These are phyloP conservation scores for Candida qinlingensis DNA, from an alignment of 805 yeast species.

Conservation along the genomic window DNA sequence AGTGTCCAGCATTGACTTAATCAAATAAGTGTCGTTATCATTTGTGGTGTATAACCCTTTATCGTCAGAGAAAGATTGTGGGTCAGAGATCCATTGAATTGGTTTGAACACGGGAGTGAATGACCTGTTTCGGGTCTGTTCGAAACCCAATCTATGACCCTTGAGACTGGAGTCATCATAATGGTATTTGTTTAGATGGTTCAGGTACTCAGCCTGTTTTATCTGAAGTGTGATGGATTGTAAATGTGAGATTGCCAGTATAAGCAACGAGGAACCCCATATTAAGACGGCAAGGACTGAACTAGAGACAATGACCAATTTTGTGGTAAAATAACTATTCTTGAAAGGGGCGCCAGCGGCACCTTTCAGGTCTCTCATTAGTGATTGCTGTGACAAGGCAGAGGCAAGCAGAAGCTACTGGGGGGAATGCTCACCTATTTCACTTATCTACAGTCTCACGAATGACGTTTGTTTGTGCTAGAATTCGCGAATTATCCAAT, in stretches of 20 bases:
- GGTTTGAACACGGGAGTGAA: conserved; percentile 48
- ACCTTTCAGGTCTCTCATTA: no score
- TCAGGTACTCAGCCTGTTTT: neutral
- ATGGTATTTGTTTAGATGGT: no score
- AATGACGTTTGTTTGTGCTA: no score
- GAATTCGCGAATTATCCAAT: no score
- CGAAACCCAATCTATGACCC: conserved; percentile 25
- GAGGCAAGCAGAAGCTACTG: no score
- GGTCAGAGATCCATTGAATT: conserved; percentile 65
- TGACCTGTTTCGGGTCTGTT: conserved; percentile 46
- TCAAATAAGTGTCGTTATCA: conserved; percentile 42
- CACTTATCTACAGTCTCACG: no score
- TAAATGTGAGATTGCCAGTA: conserved; percentile 10
- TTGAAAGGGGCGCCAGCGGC: no score
- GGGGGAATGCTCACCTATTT: no score
- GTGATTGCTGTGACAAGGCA: no score
- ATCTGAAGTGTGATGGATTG: conserved; percentile 4
- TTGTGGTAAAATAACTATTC: neutral
- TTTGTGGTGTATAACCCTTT: conserved; percentile 61
- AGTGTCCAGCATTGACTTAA: conserved; percentile 45
- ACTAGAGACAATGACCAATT: conserved; percentile 11
- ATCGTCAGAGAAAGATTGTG: conserved; percentile 45
- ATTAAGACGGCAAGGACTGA: conserved; percentile 4
- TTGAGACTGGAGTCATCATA: neutral
- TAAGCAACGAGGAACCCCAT: conserved; percentile 12